Conservation (phyloP, 352 stramenopile species). For the Plasmopara muralis region DNA sequence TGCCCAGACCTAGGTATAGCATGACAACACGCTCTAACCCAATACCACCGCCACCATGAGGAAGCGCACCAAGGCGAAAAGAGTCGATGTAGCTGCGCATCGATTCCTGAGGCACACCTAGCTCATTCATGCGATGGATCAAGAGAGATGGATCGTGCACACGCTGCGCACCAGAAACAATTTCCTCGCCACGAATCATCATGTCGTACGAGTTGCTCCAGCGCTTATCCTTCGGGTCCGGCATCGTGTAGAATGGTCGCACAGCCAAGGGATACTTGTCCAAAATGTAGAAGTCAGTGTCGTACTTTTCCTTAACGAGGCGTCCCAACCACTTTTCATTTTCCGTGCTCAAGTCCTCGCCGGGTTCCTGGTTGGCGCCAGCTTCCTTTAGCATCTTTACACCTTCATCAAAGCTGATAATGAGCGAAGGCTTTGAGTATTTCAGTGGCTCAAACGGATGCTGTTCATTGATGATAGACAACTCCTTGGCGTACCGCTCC, state of each 20-base stretch:
- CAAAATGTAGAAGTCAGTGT: constrained; percentile 99
- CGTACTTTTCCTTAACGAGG: constrained; percentile 97
- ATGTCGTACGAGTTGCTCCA: constrained; percentile 99
- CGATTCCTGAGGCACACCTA: constrained; percentile 80
- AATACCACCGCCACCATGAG: constrained; percentile 97
- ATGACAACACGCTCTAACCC: constrained; percentile 99
- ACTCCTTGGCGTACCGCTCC: constrained; percentile 88
- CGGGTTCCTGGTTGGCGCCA: constrained; percentile 61
- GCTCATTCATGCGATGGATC: constrained; percentile 82
- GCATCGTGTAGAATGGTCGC: constrained; percentile 99
- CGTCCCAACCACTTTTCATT: constrained; percentile 97
- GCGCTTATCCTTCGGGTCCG: constrained; percentile 90
- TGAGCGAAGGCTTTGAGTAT: constrained; percentile 91
- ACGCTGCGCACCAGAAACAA: constrained; percentile 98
- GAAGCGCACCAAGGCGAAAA: constrained; percentile 97
- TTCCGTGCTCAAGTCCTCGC: constrained; percentile 88
- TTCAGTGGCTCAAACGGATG: constrained; percentile 97
- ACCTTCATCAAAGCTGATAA: constrained; percentile 92
- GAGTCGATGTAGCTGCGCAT: constrained; percentile 97
- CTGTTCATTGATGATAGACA: constrained; percentile 94
- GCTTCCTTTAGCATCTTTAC: constrained; percentile 89
- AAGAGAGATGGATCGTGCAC: constrained; percentile 96
- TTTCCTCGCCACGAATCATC: constrained; percentile 99
- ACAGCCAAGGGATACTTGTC: constrained; percentile 99
- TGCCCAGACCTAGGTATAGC: constrained; percentile 97